Evolutionary conservation across 495 filamentous ascomycete species (phyloP), one percentile per base, ranked within the genome.

Genomic region (Aspergillus leporis): DNA sequence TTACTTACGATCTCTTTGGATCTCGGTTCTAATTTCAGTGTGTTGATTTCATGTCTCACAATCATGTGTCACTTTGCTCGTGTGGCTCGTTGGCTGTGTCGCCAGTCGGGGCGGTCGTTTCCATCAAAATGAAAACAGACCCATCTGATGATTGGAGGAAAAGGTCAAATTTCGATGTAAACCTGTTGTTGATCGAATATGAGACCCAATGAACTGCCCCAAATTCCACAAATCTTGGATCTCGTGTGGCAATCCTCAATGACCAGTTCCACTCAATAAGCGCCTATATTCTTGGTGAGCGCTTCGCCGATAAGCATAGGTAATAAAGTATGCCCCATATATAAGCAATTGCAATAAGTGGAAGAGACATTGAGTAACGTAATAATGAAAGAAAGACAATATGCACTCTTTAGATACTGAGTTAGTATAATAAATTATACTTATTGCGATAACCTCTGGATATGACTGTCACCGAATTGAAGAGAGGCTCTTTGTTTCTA

Each of bases 181-280:
- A 60, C 51, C 21, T 58, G 21, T 53, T 30, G 41, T 62, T 36
- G 19, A 69, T 66, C 63, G 66, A 62, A 59, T 66, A 51, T 61
- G 45, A 65, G 62, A 53, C 59, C 66, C 65, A 71, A 71, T 72
- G 56, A 64, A 63, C 63, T 67, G 65, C n/a, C 48, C 48, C 28
- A 21, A 53, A 51, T 64, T 47, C 47, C 32, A 16, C 5, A 55
- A 55, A 59, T 56, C 49, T 51, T 55, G 61, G 53, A 57, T 36
- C 19, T 53, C 51, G 52, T 48, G 53, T 40, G 58, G 55, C 45
- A n/a, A 49, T 58, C 41, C 55, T 61, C 54, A 56, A 67, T 64
- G 60, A 56, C 55, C 61, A 63, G 72, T 73, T 70, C 63, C 68
- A 70, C 67, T 59, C 63, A 56, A 59, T 75, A 74, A 75, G 74